These are phyloP conservation scores for Cynara cardunculus DNA, from an alignment of 129 eudicot species.

Conservation along the genomic window DNA sequence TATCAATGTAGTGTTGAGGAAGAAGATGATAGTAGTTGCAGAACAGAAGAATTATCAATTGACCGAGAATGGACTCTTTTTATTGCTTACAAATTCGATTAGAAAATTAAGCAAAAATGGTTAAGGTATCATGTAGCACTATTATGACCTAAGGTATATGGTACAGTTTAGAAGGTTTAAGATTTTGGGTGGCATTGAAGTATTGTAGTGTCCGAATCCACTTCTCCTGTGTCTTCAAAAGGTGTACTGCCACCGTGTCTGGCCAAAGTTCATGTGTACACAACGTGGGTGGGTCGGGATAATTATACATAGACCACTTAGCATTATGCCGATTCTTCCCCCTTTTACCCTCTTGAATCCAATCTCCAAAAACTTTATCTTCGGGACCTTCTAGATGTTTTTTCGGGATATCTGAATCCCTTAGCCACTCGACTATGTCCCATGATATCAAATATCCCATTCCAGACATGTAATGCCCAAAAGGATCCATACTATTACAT, in stretches of 20 bases:
- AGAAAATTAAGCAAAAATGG: slow-evolving; percentile 31
- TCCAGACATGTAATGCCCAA: slow-evolving; percentile 82
- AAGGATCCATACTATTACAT: slow-evolving; percentile 79
- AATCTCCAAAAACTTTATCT: slow-evolving; percentile 74
- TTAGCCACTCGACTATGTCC: slow-evolving; percentile 86
- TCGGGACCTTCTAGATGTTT: slow-evolving; percentile 70
- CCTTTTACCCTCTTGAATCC: slow-evolving; percentile 60
- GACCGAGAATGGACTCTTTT: slow-evolving; percentile 1
- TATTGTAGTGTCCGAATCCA: slow-evolving; percentile 76
- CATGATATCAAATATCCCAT: slow-evolving; percentile 88
- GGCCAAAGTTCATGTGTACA: slow-evolving; percentile 95
- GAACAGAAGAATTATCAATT: slow-evolving; percentile 4
- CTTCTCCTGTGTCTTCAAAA: slow-evolving; percentile 79
- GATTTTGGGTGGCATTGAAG: slow-evolving; percentile 71
- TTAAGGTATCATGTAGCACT: background rate
- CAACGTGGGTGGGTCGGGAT: slow-evolving; percentile 68
- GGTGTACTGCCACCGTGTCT: slow-evolving; percentile 75
- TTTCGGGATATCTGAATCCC: slow-evolving; percentile 62
- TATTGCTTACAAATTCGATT: slow-evolving; percentile 17
- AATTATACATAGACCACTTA: slow-evolving; percentile 95
- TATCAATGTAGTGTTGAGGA: background rate
- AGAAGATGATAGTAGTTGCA: background rate
- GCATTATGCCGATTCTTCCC: slow-evolving; percentile 80
- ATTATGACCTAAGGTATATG: slow-evolving; percentile 52
- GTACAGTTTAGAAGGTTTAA: slow-evolving; percentile 78